Conservation (phyloP, 805 yeast species). For the Pichia nanzhaoensis region DNA sequence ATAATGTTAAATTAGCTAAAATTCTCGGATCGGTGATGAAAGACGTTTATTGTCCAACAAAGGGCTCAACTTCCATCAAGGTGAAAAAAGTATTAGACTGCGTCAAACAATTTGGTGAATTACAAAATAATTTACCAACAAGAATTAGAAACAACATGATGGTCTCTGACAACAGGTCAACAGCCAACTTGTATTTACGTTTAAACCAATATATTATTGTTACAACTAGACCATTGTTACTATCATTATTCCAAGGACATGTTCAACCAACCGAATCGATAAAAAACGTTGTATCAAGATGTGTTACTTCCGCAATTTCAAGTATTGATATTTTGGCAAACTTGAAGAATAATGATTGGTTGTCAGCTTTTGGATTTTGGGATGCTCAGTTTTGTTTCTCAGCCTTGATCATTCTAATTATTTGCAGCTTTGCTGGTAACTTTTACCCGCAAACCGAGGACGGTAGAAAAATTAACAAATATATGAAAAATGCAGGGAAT, state of each 20-base stretch:
- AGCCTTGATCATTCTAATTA: slow-evolving; percentile 25
- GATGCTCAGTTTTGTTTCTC: slow-evolving; percentile 31
- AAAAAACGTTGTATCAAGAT: slow-evolving; percentile 24
- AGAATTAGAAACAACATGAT: slow-evolving; percentile 16
- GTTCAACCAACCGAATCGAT: slow-evolving; percentile 16
- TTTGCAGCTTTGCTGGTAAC: slow-evolving; percentile 19
- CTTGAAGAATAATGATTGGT: slow-evolving; percentile 23
- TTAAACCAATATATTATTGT: slow-evolving; percentile 29
- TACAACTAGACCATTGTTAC: slow-evolving; percentile 28
- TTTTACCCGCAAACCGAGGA: slow-evolving; percentile 17
- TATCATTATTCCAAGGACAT: slow-evolving; percentile 28
- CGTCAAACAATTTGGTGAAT: slow-evolving; percentile 20
- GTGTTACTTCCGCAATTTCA: slow-evolving; percentile 20
- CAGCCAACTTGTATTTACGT: slow-evolving; percentile 29
- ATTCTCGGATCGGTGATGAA: slow-evolving; percentile 24
- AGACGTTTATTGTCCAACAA: slow-evolving; percentile 20
- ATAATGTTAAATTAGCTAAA: slow-evolving; percentile 16
- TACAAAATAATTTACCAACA: slow-evolving; percentile 21
- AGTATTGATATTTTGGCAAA: slow-evolving; percentile 10
- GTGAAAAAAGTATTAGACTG: slow-evolving; percentile 21
- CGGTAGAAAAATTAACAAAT: slow-evolving; percentile 20
- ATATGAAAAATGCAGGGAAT: slow-evolving; percentile 27
- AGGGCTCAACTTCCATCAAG: slow-evolving; percentile 20
- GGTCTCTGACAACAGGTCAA: slow-evolving; percentile 18
- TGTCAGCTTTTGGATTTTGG: slow-evolving; percentile 31